These are phyloP conservation scores for Xanthoconium stramineum DNA, from an alignment of 768 basidiomycete genomes.

Conservation along the genomic window DNA sequence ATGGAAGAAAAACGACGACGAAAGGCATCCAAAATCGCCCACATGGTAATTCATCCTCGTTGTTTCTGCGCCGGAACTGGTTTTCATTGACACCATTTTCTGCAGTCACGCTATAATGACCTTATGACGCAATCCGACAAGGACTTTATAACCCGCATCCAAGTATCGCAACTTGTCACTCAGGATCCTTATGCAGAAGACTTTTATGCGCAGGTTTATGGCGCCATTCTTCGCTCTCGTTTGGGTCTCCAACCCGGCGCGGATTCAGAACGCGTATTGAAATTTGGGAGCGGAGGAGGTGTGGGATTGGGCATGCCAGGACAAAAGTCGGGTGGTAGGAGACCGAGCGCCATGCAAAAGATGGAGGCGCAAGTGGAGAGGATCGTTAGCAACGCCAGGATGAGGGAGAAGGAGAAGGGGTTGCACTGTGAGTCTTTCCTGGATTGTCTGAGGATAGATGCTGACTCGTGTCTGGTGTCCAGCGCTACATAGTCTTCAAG, in stretches of 20 bases:
- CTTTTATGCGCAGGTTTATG: conserved; percentile 97
- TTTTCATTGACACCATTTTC: not conserved
- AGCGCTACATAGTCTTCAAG: conserved; percentile 80
- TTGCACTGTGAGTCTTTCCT: conserved; percentile 44
- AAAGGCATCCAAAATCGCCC: conserved; percentile 81
- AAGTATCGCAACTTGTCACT: conserved; percentile 96
- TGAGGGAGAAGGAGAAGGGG: conserved; percentile 83
- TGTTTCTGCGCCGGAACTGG: not conserved
- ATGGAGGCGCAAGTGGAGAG: conserved; percentile 96
- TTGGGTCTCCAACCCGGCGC: conserved; percentile 62
- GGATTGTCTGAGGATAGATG: not conserved
- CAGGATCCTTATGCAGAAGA: conserved; percentile 97
- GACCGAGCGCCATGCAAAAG: conserved; percentile 84
- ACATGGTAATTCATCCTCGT: conserved; percentile 58
- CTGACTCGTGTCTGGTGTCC: conserved; percentile 8
- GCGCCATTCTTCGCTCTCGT: conserved; percentile 77
- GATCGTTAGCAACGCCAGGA: conserved; percentile 87
- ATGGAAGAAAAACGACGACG: conserved; percentile 82
- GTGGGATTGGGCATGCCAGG: conserved; percentile 58
- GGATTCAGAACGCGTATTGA: conserved; percentile 73
- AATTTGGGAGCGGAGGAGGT: conserved; percentile 85
- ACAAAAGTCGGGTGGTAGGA: conserved; percentile 57
- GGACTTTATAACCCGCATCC: conserved; percentile 98
- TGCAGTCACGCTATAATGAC: conserved; percentile 86
- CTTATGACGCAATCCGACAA: conserved; percentile 98